Evolutionary conservation across 176 grass and related monocot species (phyloP), one percentile per base, ranked within the genome.

Genomic region (Dactylis glomerata): DNA sequence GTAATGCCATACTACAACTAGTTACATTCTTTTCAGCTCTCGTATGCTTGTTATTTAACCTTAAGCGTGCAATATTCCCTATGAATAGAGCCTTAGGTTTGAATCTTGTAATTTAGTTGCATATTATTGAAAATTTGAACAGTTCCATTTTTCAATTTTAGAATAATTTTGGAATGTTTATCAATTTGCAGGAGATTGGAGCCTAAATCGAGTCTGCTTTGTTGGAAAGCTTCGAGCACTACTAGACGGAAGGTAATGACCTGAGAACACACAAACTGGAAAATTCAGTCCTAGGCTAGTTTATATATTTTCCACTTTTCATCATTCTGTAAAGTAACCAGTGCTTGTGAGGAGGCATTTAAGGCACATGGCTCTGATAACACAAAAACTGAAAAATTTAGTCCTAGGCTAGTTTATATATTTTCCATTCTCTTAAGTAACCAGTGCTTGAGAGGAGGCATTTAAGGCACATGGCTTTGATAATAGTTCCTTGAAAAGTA

Each of bases 101-200:
- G 42, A 8, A 52, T 72, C 52, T 71, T 50, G 3, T 47, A 33
- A 11, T 71, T 69, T 54, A 20, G 55, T 73, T 31, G 13, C 33
- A 79, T 10, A 44, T 64, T 78, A 51, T 62, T 30, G 19, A 71
- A 71, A 57, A 50, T 70, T 68, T 22, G 3, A 40, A 55, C 10
- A n/a, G 4, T 40, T 13, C 9, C 26, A 68, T 3, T 76, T 82
- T 87, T 79, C 20, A 28, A 70, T 83, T 58, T 17, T 79, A 17
- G 58, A 74, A 76, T 47, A 58, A 45, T 26, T 32, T 79, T 81
- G 32, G 2, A 76, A 62, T 79, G 16, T 56, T 74, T 76, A 78
- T 86, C 20, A 68, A 56, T 88, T 67, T 88, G 44, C 84, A 98
- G 96, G 96, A 95, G 86, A 87, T 77, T 98, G 70, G 96, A 98